phyloP scores from a whole-genome alignment of 1,139 yeast genomes.

The Pichia sp. region DNA sequence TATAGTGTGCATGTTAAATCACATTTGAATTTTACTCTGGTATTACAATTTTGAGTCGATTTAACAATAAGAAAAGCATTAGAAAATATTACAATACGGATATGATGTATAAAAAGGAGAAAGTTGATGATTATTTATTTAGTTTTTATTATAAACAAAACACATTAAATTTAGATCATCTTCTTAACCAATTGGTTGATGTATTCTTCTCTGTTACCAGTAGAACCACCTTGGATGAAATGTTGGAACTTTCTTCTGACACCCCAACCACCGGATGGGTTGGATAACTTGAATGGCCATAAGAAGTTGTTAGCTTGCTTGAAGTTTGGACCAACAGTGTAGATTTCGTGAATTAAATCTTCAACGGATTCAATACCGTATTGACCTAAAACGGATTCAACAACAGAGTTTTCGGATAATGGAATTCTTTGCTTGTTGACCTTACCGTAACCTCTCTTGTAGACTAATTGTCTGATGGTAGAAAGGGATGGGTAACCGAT shows the following conservation, averaged over 20 bases:
- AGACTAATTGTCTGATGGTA: constrained; percentile 93
- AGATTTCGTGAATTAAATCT: constrained; percentile 98
- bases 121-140: neutral
- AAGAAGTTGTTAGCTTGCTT: constrained; percentile 99
- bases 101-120: neutral
- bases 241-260: constrained; percentile 99
- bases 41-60: neutral
- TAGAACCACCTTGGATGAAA: constrained; percentile 99
- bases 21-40: too few species aligned
- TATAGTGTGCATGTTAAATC: too few species aligned
- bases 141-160: neutral
- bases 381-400: constrained; percentile 93
- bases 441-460: constrained; percentile 99
- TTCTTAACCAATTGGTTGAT: constrained; percentile 98
- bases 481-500: constrained; percentile 99
- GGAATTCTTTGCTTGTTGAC: constrained; percentile 98
- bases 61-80: neutral
- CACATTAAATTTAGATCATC: constrained; percentile 64
- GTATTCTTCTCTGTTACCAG: constrained; percentile 99
- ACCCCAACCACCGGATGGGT: constrained; percentile 99
- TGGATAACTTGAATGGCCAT: constrained; percentile 99
- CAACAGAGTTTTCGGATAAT: constrained; percentile 89
- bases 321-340: constrained; percentile 99
- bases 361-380: constrained; percentile 96
- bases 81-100: neutral